These are phyloP conservation scores for Metschnikowia lochheadii DNA, from an alignment of 805 yeast genomes.

Conservation along the genomic window DNA sequence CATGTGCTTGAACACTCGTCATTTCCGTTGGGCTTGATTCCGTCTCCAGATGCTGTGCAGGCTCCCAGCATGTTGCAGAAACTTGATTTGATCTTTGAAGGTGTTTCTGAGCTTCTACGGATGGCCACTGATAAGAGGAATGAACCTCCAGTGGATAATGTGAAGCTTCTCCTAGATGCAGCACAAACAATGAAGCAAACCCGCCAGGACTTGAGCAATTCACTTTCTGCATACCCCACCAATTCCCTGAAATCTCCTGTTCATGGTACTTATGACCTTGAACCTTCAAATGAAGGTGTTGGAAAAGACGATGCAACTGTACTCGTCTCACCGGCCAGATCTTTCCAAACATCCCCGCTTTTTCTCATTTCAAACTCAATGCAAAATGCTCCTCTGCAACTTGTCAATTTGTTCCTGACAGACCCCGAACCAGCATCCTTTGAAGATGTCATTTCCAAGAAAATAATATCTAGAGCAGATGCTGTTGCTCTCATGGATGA, in stretches of 20 bases:
- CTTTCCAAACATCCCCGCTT: conserved; percentile 44
- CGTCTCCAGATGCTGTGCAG: conserved; percentile 2
- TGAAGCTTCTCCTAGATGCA: conserved; percentile 24
- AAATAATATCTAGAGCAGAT: conserved; percentile 46
- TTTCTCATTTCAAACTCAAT: conserved; percentile 34
- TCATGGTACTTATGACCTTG: neutral
- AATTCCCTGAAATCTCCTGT: neutral
- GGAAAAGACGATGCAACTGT: conserved; percentile 2
- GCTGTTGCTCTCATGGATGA: conserved; percentile 48
- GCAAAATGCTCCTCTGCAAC: conserved; percentile 31
- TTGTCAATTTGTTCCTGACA: conserved; percentile 25
- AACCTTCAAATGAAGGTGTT: neutral
- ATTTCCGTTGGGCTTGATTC: conserved; percentile 8
- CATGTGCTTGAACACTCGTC: conserved; percentile 5
- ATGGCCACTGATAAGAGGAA: neutral
- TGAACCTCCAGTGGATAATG: conserved; percentile 18
- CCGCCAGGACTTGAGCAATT: neutral
- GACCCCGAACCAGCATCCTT: conserved; percentile 9
- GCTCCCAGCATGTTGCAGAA: conserved; percentile 13
- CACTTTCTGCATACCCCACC: neutral
- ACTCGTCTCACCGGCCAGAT: conserved; percentile 31
- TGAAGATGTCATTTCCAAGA: conserved; percentile 47
- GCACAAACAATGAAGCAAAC: conserved; percentile 23
- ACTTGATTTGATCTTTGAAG: conserved; percentile 30
- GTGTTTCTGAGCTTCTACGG: conserved; percentile 32